Base-by-base conservation (phyloP, 2,329 filamentous ascomycete genomes). In the Onygenales sp. region DNA sequence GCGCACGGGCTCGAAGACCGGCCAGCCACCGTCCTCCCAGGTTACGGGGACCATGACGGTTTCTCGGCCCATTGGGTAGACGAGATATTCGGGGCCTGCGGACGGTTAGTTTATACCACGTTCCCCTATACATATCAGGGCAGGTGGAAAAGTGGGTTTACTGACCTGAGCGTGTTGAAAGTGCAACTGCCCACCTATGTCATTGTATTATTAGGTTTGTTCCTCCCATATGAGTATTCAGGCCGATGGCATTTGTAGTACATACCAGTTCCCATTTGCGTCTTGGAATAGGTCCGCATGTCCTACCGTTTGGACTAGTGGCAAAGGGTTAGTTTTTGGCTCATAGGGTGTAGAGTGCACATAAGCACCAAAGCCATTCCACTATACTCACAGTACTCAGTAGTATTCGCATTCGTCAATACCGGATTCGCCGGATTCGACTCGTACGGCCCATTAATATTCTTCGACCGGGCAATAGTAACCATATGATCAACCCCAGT, bases 251-350 rank as follows among this genome's bases (percentile, higher is more conserved):
- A 17, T 3, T 10, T 9, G 4, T 27, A 17, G 42, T 9, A 49
- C 46, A 36, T 49, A 53, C 52, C 79, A 82, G 33, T 76, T 72
- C 0, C 74, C 77, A 0, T 58, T 37, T 0, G 57, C 56, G 54
- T 82, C 79, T 47, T 79, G 73, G 55, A 83, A 81, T 2, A 82
- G 56, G 56, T 83, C 79, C 0, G 77, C 75, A 51, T 83, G 80
- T 0, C 80, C 80, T 0, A 80, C 74, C 1, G 77, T 77, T 57
- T 82, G 79, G 53, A 66, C 46, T 49, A 36, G 27, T 14, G 14
- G 11, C 6, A 21, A 17, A 9, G 33, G 21, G n/a, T 47, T 9
- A 39, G 36, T 7, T 39, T 39, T 39, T 7, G 27, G n/a, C 13
- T 27, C 21, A 27, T 27, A 27, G 21, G 21, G 4, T 27, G 21